These are phyloP conservation scores for Prorocentrum cordatum DNA, from an alignment of 169 alveolate species.

Conservation along the genomic window DNA sequence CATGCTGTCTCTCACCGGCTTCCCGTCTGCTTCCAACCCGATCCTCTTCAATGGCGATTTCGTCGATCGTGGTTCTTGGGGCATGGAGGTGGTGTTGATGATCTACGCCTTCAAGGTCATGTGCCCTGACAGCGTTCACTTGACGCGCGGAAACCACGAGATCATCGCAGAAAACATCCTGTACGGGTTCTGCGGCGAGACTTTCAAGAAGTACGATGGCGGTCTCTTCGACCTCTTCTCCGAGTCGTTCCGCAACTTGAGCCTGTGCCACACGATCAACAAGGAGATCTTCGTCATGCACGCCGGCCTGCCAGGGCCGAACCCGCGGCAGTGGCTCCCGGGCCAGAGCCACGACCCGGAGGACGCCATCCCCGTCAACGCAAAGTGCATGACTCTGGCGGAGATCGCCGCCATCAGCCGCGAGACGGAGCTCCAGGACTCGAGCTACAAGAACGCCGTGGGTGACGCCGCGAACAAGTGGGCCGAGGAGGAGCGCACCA, in stretches of 20 bases:
- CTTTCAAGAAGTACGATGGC: slow-evolving; percentile 20
- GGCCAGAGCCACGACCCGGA: slow-evolving; percentile 65
- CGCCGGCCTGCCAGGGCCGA: slow-evolving; percentile 58
- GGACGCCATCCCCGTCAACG: no score
- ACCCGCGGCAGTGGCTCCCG: slow-evolving; percentile 57
- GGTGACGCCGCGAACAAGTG: no score
- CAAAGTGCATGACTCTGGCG: no score
- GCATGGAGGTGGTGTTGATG: no score
- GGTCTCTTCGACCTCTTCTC: slow-evolving; percentile 58
- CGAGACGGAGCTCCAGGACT: no score
- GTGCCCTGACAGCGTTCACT: slow-evolving; percentile 87
- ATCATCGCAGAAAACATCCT: slow-evolving; percentile 88
- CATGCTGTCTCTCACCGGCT: no score
- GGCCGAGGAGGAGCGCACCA: no score
- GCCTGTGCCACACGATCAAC: slow-evolving; percentile 24
- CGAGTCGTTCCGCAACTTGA: slow-evolving; percentile 50
- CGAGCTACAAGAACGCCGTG: no score
- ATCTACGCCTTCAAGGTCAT: slow-evolving; percentile 88
- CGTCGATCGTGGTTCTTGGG: no score
- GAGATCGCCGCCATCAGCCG: no score
- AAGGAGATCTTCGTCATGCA: slow-evolving; percentile 49
- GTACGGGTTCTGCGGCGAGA: slow-evolving; percentile 89
- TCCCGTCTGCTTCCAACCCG: no score
- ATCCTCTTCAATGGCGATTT: no score
- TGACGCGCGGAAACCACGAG: slow-evolving; percentile 97